Evolutionary conservation across 148 eudicot genomes (phyloP).

Genomic region (Cornus kousa): DNA sequence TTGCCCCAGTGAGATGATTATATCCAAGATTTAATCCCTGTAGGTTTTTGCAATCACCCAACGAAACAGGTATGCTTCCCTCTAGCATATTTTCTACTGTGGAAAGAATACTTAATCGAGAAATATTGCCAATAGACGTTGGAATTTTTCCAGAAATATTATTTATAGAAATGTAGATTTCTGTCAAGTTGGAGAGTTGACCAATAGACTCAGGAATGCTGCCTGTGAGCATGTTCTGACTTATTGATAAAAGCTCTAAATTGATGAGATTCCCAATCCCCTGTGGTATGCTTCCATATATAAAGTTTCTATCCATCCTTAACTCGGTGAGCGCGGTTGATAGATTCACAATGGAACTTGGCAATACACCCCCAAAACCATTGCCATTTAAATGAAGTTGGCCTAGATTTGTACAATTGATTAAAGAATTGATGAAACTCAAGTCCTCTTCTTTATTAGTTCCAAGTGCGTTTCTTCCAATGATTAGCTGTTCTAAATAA

Average conservation of each 20-base stretch:
- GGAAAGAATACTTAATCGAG: constrained; percentile 2
- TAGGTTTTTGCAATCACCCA: constrained; percentile 13
- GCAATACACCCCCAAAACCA: too few relatives aligned
- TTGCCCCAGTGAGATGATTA: constrained; percentile 9
- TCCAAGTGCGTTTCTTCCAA: too few relatives aligned
- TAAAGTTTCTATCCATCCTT: too few relatives aligned
- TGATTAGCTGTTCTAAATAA: too few relatives aligned
- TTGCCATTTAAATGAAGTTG: too few relatives aligned
- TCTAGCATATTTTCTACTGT: constrained; percentile 1
- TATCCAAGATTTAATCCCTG: not conserved
- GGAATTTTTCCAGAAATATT: constrained; percentile 18
- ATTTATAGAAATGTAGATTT: constrained; percentile 7
- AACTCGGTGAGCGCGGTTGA: too few relatives aligned
- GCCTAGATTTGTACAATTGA: too few relatives aligned
- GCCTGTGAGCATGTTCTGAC: constrained; percentile 8
- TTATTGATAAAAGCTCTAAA: not conserved
- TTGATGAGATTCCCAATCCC: constrained; percentile 15
- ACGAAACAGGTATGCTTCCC: constrained; percentile 17
- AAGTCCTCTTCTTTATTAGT: too few relatives aligned
- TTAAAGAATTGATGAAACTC: too few relatives aligned
- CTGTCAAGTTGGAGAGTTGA: constrained; percentile 5
- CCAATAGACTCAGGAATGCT: constrained; percentile 20
- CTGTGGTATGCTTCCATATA: constrained; percentile 15
- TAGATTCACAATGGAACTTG: too few relatives aligned
- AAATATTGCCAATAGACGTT: constrained; percentile 13